A percentile compares a stretch with the other conserved stretches of the same genome.
These are phyloP conservation scores for Carex parvula DNA, from an alignment of 176 grass and related monocot species.

Conservation along the genomic window DNA sequence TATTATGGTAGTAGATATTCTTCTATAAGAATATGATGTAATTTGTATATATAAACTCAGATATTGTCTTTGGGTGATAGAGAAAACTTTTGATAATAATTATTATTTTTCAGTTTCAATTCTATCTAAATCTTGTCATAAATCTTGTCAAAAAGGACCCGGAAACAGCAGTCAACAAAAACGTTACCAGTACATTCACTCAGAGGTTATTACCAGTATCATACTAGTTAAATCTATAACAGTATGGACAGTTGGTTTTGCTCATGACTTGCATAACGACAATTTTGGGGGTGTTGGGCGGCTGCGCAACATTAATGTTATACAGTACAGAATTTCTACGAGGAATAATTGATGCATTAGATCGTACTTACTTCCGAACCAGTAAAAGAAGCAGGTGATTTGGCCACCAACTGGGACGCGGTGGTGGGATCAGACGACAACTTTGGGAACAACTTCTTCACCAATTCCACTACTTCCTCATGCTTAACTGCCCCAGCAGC, in stretches of 20 bases:
- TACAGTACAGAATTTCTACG: not conserved
- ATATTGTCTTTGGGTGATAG: no score
- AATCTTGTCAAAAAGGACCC: no score
- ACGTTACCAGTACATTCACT: conserved; percentile 2
- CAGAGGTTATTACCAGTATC: not conserved
- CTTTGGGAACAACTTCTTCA: conserved; percentile 61
- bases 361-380: conserved; percentile 68
- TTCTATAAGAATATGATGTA: no score
- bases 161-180: not conserved
- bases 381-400: conserved; percentile 71
- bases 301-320: not conserved
- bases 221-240: not conserved
- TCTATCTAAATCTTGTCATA: no score
- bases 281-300: not conserved
- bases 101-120: no score
- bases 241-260: not conserved
- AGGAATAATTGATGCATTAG: not conserved
- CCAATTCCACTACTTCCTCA: conserved; percentile 74
- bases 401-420: conserved; percentile 60
- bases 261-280: not conserved
- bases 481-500: conserved; percentile 87
- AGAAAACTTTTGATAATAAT: no score
- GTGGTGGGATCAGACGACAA: conserved; percentile 82
- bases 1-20: no score
- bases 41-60: no score